These are phyloP conservation scores for Penicillium sp. DNA, from an alignment of 2,329 filamentous ascomycete species.

Conservation along the genomic window DNA sequence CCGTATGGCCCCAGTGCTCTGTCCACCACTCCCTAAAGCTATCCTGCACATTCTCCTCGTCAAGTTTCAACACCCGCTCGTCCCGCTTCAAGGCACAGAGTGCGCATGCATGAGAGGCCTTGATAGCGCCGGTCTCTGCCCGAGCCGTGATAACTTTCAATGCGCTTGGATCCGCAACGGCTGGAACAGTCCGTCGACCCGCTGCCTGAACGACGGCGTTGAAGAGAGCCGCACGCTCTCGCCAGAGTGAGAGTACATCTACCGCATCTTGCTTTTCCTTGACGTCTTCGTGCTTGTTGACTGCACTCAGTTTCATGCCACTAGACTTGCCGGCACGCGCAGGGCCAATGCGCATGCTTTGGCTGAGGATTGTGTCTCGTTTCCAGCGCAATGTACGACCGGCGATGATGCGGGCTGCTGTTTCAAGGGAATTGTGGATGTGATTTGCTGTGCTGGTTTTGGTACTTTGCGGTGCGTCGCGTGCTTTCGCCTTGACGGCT, in stretches of 20 bases:
- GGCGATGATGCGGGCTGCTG: constrained; percentile 73
- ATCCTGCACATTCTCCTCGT: constrained; percentile 67
- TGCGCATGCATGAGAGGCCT: constrained; percentile 68
- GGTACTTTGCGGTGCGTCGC: constrained; percentile 18
- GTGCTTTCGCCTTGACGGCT: constrained; percentile 60
- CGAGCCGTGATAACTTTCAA: constrained; percentile 57
- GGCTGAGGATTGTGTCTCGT: constrained; percentile 73
- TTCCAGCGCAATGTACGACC: constrained; percentile 87
- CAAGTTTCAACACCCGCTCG: constrained; percentile 70
- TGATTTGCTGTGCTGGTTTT: constrained; percentile 16
- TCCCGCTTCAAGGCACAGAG: constrained; percentile 84
- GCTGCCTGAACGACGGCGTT: constrained; percentile 53
- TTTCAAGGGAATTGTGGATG: constrained; percentile 38
- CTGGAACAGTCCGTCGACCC: constrained; percentile 52
- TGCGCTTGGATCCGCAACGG: constrained; percentile 53
- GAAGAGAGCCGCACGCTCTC: constrained; percentile 66
- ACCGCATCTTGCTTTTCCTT: constrained; percentile 80
- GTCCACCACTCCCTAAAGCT: constrained; percentile 97
- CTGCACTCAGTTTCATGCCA: constrained; percentile 85
- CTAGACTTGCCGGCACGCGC: constrained; percentile 60
- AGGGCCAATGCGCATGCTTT: constrained; percentile 78
- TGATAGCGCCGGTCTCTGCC: constrained; percentile 59
- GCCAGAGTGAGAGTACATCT: constrained; percentile 71
- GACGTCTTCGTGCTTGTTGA: constrained; percentile 75
- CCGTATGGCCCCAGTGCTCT: constrained; percentile 76